A percentile compares a stretch with the other conserved stretches of the same genome.
phyloP scores from a whole-genome alignment of 352 stramenopile genomes.

The Phytophthora fragariaefolia region DNA sequence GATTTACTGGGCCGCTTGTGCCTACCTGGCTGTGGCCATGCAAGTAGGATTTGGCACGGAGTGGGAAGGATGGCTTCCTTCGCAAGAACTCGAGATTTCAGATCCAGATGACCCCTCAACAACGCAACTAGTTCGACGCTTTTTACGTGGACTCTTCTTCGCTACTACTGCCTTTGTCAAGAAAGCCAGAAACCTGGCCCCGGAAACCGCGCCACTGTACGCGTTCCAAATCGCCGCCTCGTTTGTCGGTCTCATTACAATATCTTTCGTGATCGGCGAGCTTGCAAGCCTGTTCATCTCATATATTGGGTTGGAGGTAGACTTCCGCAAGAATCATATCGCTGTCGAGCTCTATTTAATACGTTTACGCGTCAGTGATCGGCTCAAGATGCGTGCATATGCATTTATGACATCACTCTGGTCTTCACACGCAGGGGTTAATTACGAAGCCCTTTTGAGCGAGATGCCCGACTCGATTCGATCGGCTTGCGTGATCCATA shows the following conservation, averaged over 20 bases:
- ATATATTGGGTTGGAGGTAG: conserved; percentile 56
- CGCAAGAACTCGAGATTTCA: conserved; percentile 36
- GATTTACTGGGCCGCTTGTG: conserved; percentile 70
- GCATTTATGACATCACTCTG: conserved; percentile 55
- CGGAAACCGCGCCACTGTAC: conserved; percentile 31
- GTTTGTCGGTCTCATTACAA: conserved; percentile 49
- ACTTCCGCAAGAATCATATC: conserved; percentile 64
- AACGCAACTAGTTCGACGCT: conserved; percentile 32
- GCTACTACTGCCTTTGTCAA: conserved; percentile 49
- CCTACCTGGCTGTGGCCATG: conserved; percentile 50
- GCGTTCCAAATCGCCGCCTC: conserved; percentile 48
- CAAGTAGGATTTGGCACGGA: conserved; percentile 49
- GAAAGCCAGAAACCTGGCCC: conserved; percentile 47
- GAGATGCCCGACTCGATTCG: not conserved
- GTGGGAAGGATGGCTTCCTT: conserved; percentile 61
- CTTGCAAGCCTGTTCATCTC: conserved; percentile 57
- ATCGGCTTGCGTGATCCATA: conserved; percentile 37
- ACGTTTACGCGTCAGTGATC: conserved; percentile 36
- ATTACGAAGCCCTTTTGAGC: conserved; percentile 30
- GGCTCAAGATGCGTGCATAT: conserved; percentile 38
- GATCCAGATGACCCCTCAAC: conserved; percentile 37
- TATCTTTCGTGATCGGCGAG: conserved; percentile 58
- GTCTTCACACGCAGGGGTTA: conserved; percentile 59
- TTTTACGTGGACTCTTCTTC: conserved; percentile 55
- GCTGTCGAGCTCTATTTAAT: conserved; percentile 49